Evolutionary conservation across 352 stramenopile genomes (phyloP).

Genomic region (Peronospora farinosa): DNA sequence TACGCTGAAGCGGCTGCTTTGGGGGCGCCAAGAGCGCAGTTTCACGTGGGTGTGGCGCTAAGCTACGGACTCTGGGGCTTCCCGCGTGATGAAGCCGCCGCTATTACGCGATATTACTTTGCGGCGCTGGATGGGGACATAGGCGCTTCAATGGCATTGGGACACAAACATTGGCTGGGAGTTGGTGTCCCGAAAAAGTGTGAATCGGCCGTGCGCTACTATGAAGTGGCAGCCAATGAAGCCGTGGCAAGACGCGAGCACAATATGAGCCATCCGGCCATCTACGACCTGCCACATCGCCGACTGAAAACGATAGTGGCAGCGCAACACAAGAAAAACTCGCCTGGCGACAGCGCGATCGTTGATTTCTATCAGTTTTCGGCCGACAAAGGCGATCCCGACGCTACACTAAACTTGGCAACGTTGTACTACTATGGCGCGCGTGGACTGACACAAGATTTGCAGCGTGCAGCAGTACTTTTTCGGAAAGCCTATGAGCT

Average conservation of each 20-base stretch:
- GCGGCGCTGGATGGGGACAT: slow-evolving; percentile 61
- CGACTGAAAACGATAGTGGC: slow-evolving; percentile 69
- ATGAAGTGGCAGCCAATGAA: slow-evolving; percentile 80
- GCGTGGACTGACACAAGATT: slow-evolving; percentile 63
- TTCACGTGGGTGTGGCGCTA: slow-evolving; percentile 78
- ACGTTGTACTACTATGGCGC: slow-evolving; percentile 82
- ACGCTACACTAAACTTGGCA: slow-evolving; percentile 79
- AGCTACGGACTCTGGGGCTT: slow-evolving; percentile 79
- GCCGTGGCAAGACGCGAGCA: slow-evolving; percentile 58
- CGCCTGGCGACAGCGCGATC: slow-evolving; percentile 64
- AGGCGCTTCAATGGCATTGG: slow-evolving; percentile 67
- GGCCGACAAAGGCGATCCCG: slow-evolving; percentile 79
- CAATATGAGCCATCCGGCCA: slow-evolving; percentile 47
- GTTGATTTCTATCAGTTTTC: slow-evolving; percentile 90
- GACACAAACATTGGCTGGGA: slow-evolving; percentile 70
- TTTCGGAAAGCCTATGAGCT: slow-evolving; percentile 78
- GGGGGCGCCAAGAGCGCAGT: slow-evolving; percentile 65
- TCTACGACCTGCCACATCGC: slow-evolving; percentile 67
- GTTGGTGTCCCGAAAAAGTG: slow-evolving; percentile 73
- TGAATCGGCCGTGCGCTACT: slow-evolving; percentile 82
- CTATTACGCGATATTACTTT: slow-evolving; percentile 84
- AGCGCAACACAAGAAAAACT: slow-evolving; percentile 75
- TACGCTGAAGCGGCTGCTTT: slow-evolving; percentile 54
- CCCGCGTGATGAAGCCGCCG: slow-evolving; percentile 49
- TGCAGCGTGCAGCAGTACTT: slow-evolving; percentile 47